Evolutionary conservation across 352 stramenopile species (phyloP).

Genomic region (Globisporangium camurandrum): DNA sequence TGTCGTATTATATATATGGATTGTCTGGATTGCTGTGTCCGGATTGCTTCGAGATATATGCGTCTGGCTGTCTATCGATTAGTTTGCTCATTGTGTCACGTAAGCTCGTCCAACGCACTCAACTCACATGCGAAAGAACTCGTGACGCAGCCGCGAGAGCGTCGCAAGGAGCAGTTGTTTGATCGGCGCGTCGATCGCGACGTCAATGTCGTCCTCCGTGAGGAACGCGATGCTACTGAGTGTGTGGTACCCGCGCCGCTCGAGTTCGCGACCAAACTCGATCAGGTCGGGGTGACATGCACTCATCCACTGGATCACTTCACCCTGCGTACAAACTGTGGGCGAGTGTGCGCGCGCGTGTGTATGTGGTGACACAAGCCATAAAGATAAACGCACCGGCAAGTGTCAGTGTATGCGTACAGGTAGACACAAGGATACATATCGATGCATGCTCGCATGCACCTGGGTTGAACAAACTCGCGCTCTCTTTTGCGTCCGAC

Average conservation of each 20-base stretch:
- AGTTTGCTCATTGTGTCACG: no score
- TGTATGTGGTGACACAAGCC: background rate
- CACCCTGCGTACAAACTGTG: constrained; percentile 65
- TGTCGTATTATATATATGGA: no score
- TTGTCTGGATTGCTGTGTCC: no score
- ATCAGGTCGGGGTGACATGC: constrained; percentile 65
- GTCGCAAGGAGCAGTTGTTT: constrained; percentile 54
- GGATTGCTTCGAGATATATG: no score
- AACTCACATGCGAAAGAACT: constrained; percentile 76
- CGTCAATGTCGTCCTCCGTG: constrained; percentile 58
- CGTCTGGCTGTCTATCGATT: no score
- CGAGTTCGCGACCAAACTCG: constrained; percentile 44
- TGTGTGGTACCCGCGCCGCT: constrained; percentile 57
- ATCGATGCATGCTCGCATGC: background rate
- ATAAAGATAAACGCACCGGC: background rate
- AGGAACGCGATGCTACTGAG: constrained; percentile 80
- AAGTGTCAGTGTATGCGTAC: background rate
- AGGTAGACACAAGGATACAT: background rate
- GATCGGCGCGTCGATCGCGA: constrained; percentile 20
- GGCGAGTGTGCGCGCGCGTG: background rate
- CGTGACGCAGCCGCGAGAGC: constrained; percentile 61
- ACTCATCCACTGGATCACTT: constrained; percentile 81
- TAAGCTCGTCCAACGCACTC: background rate
- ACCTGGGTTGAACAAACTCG: constrained; percentile 64
- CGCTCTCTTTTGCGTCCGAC: constrained; percentile 72